These are phyloP conservation scores for Xylaria bambusicola DNA, from an alignment of 495 filamentous ascomycete genomes.

Conservation along the genomic window DNA sequence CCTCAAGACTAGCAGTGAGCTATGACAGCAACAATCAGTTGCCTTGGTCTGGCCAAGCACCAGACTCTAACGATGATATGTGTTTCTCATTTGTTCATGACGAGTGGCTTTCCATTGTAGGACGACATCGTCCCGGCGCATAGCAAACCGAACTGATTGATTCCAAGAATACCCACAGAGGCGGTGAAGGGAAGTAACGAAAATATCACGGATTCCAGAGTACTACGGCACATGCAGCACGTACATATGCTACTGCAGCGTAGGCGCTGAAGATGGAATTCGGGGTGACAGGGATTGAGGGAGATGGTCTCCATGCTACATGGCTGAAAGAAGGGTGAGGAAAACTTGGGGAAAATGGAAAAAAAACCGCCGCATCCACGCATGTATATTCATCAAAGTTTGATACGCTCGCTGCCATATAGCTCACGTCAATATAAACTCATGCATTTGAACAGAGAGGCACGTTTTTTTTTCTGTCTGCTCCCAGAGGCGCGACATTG, in stretches of 20 bases:
- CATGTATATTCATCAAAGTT: too few species aligned
- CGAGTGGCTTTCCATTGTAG: not conserved
- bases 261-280: not conserved
- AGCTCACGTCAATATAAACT: too few species aligned
- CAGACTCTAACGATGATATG: conserved; percentile 18
- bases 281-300: not conserved
- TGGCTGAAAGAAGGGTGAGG: too few species aligned
- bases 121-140: conserved; percentile 16
- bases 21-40: not conserved
- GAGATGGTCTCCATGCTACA: too few species aligned
- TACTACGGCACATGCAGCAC: conserved; percentile 1
- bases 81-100: conserved; percentile 6
- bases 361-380: too few species aligned
- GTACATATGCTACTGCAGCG: not conserved
- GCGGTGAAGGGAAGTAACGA: conserved; percentile 11
- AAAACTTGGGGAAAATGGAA: too few species aligned
- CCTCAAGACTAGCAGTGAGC: conserved; percentile 10
- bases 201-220: conserved; percentile 11
- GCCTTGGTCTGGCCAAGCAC: not conserved
- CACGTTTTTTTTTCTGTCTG: too few species aligned
- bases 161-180: conserved; percentile 18
- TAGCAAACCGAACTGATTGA: conserved; percentile 4
- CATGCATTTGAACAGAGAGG: too few species aligned
- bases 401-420: too few species aligned
- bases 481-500: too few species aligned